Base-by-base conservation (phyloP, 2,329 filamentous ascomycete genomes). In the Penicillium rolfsii region DNA sequence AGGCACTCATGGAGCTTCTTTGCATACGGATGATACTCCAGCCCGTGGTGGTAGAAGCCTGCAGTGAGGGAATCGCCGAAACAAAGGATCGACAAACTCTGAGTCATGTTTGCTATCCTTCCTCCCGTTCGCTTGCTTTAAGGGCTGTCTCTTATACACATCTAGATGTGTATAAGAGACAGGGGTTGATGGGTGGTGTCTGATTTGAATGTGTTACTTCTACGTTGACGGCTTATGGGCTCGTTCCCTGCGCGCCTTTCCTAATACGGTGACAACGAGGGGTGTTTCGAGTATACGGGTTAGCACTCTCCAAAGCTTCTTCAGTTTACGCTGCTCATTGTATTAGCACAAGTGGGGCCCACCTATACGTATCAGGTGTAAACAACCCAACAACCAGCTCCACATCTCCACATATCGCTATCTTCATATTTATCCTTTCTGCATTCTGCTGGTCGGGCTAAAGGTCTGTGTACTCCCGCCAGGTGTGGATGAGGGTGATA, bases 51-150 rank as follows among this genome's bases (percentile, higher is more conserved):
- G 33, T 79, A 77, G 71, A 78, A 87, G 45, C 87, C 87, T 12
- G 79, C 80, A 5, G 87, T 89, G 49, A 90, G 81, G 41, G 85
- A 88, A 79, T 88, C 82, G 72, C 87, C 87, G 73, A 89, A 86
- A 78, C 86, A 88, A 62, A 89, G 81, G 69, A 89, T 82, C 1
- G 63, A 63, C 36, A n/a, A n/a, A 16, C 36, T 38, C 36, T 38
- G 12, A 38, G 36, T 38, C 36, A 38, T 38, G 36, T 38, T 38
- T 12, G 12, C 6, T 38, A 38, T 38, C 36, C 36, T 38, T n/a
- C n/a, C 36, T 38, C 36, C 36, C 36, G 36, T 6, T 38, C 14
- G 36, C 36, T 38, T 38, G 8, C 12, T 38, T 38, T 38, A 5
- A n/a, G 11, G 36, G n/a, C n/a, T n/a, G n/a, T n/a, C n/a, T n/a